A percentile compares a stretch with the other conserved stretches of the same genome.
phyloP scores from a whole-genome alignment of 140 eudicot species.

The Bidens hawaiensis region DNA sequence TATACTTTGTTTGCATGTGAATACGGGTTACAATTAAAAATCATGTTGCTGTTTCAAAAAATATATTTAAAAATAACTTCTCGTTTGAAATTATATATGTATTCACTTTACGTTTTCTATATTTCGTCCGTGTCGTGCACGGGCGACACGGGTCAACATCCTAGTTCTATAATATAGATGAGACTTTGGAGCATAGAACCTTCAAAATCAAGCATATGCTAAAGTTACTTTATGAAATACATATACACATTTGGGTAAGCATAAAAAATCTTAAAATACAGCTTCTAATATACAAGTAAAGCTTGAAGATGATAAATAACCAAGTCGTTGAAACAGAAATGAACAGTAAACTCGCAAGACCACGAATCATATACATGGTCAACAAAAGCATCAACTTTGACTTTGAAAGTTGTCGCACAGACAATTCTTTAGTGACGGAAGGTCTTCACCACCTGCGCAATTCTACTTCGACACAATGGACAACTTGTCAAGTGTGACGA shows the following conservation, averaged over 20 bases:
- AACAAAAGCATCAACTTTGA: slow-evolving; percentile 11
- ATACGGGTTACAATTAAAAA: too few relatives aligned
- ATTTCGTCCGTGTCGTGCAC: too few relatives aligned
- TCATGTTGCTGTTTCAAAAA: too few relatives aligned
- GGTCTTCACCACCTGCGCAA: slow-evolving; percentile 81
- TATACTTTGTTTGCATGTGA: too few relatives aligned
- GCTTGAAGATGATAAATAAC: slow-evolving; percentile 9
- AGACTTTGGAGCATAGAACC: too few relatives aligned
- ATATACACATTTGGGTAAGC: slow-evolving; percentile 19
- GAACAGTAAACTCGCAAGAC: slow-evolving; percentile 4
- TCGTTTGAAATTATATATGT: too few relatives aligned
- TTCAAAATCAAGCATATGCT: not conserved
- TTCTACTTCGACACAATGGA: slow-evolving; percentile 85
- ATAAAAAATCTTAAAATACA: slow-evolving; percentile 18
- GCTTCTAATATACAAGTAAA: slow-evolving; percentile 23
- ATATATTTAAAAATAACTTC: too few relatives aligned
- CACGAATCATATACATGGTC: slow-evolving; percentile 1
- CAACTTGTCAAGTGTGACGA: slow-evolving; percentile 78
- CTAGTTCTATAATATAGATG: too few relatives aligned
- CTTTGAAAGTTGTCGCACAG: slow-evolving; percentile 4
- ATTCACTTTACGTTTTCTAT: too few relatives aligned
- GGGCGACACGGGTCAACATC: too few relatives aligned
- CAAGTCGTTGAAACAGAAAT: slow-evolving; percentile 9
- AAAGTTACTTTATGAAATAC: not conserved
- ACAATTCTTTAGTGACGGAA: slow-evolving; percentile 57